phyloP scores from a whole-genome alignment of 306 rosid species.

The Cicer arietinum region DNA sequence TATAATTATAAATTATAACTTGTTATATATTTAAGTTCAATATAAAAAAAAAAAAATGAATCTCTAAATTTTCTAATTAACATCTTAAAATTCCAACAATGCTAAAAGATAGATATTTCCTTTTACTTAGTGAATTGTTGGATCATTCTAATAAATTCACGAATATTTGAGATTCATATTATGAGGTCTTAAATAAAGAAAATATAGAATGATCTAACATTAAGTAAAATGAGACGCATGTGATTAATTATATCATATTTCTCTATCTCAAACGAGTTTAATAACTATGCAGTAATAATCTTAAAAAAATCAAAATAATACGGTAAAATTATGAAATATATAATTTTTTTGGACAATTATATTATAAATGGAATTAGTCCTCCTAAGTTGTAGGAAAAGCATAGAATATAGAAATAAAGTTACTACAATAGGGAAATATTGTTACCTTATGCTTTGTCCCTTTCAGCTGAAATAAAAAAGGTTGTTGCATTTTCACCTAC shows the following conservation, averaged over 20 bases:
- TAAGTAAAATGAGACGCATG: slow-evolving; percentile 3
- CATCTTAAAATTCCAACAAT: background rate
- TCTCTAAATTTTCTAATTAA: background rate
- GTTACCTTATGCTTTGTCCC: slow-evolving; percentile 24
- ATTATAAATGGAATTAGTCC: slow-evolving; percentile 13
- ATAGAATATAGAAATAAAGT: slow-evolving; percentile 5
- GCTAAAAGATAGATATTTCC: slow-evolving; percentile 4
- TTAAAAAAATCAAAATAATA: too few species aligned
- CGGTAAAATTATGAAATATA: too few species aligned
- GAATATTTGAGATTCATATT: slow-evolving; percentile 1
- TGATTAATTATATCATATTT: background rate
- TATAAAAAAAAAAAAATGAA: background rate
- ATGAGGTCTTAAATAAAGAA: background rate
- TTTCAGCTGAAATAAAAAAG: slow-evolving; percentile 26
- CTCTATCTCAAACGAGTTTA: too few species aligned
- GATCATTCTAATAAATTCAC: slow-evolving; percentile 39
- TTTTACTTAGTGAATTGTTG: slow-evolving; percentile 51
- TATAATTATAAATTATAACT: background rate
- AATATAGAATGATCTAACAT: slow-evolving; percentile 38
- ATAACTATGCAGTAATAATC: too few species aligned
- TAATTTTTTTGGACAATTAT: background rate
- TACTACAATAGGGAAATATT: slow-evolving; percentile 15
- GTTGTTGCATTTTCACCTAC: slow-evolving; percentile 17
- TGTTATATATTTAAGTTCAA: background rate
- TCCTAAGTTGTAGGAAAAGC: slow-evolving; percentile 21